Evolutionary conservation across 306 rosid genomes (phyloP), one percentile per base, ranked within the genome.

Genomic region (Alnus rubra): DNA sequence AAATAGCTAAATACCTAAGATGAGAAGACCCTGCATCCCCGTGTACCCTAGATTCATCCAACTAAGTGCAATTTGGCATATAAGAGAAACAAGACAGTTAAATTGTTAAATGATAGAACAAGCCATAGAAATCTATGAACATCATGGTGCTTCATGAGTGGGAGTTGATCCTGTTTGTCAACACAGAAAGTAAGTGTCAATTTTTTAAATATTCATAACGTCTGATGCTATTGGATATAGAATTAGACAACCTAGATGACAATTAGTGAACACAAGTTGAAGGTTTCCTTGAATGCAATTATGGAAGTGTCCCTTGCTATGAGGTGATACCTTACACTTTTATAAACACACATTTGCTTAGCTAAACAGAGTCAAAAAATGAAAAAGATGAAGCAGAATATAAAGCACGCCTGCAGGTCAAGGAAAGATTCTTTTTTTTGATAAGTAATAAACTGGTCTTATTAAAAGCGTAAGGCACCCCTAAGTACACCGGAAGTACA

Each of bases 111-210:
- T 64, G 70, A 35, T 64, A 14, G 42, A 64, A 35, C 47, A 16
- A 35, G 19, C 45, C 35, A 8, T 14, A 44, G 23, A 64, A 14
- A 33, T 64, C 44, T 64, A 64, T 64, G 70, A 35, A 64, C 48
- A 64, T 35, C 70, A 35, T 16, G 45, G 45, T 42, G n/a, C 70
- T 64, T 13, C 70, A 64, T 64, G 70, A 64, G 23, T 64, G 48
- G 18, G 44, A 64, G 28, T 16, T 58, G 65, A 58, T 64, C 70
- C 70, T 64, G 70, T 64, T 64, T 35, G 70, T 16, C 23, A 42
- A 42, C 2, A 37, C 15, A 16, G 15, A 64, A 16, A 64, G 33
- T 5, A 16, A 35, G 48, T 42, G 50, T 9, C 44, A 42, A 9
- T 39, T 42, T 35, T n/a, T 15, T 63, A 33, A 33, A 33, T 63